These are phyloP conservation scores for Lentinus tigrinus DNA, from an alignment of 768 basidiomycete genomes.

Conservation along the genomic window DNA sequence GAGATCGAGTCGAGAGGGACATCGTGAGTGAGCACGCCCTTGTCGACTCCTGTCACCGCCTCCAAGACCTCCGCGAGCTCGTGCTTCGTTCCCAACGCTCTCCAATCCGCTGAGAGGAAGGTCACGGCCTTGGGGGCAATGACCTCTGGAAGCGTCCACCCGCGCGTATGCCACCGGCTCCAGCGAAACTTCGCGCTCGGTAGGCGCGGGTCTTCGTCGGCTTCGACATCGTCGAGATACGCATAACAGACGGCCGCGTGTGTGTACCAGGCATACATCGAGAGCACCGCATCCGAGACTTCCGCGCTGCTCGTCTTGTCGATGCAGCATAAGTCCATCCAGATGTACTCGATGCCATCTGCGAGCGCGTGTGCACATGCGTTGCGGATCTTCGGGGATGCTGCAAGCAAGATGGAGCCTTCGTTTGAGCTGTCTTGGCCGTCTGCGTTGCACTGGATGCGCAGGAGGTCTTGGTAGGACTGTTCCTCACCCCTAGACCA, in stretches of 20 bases:
- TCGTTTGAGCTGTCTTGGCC: not conserved
- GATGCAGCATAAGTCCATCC: constrained; percentile 1
- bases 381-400: not conserved
- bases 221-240: not conserved
- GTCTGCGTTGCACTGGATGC: not conserved
- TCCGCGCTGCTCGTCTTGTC: not conserved
- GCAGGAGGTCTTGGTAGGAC: constrained; percentile 1
- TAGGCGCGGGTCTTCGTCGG: not conserved
- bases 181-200: too few relatives aligned
- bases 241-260: not conserved
- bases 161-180: not conserved
- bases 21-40: not conserved
- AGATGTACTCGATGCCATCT: not conserved
- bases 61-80: not conserved
- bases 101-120: not conserved
- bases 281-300: not conserved
- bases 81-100: not conserved
- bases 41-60: not conserved
- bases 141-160: not conserved
- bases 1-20: not conserved
- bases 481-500: constrained; percentile 1
- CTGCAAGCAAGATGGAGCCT: not conserved
- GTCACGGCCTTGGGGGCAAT: not conserved
- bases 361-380: not conserved
- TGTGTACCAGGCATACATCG: not conserved